A percentile compares a stretch with the other conserved stretches of the same genome.
phyloP scores from a whole-genome alignment of 805 yeast species.

The Ogataea allantospora region DNA sequence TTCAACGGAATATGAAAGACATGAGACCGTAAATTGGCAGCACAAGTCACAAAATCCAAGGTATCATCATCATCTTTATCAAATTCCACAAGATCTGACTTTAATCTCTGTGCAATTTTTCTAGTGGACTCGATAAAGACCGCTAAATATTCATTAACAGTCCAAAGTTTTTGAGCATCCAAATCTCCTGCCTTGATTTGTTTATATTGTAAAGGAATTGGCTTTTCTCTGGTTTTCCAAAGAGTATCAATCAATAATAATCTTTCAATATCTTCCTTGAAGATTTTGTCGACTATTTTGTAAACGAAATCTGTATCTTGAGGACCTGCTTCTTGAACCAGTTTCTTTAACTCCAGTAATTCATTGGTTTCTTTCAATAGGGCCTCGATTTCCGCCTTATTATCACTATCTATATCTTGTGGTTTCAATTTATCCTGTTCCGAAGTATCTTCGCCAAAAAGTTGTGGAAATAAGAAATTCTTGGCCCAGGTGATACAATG shows the following conservation, averaged over 20 bases:
- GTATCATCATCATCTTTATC: conserved; percentile 97
- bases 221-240: conserved; percentile 73
- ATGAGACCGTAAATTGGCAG: conserved; percentile 73
- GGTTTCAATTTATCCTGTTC: conserved; percentile 27
- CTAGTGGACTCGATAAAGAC: conserved; percentile 52
- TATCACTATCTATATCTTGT: conserved; percentile 56
- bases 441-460: conserved; percentile 57
- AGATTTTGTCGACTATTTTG: conserved; percentile 59
- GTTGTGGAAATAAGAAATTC: conserved; percentile 77
- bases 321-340: conserved; percentile 27
- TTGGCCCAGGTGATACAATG: conserved; percentile 99
- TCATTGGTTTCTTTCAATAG: conserved; percentile 69
- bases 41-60: conserved; percentile 79
- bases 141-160: conserved; percentile 57
- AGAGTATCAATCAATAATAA: conserved; percentile 66
- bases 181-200: conserved; percentile 4
- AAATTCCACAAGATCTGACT: conserved; percentile 53
- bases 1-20: conserved; percentile 69
- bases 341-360: conserved; percentile 46
- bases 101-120: conserved; percentile 48
- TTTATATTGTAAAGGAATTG: conserved; percentile 54
- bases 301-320: conserved; percentile 33
- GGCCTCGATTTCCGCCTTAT: conserved; percentile 61
- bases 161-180: conserved; percentile 53
- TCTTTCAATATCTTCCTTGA: conserved; percentile 73